A percentile compares a stretch with the other conserved stretches of the same genome.
phyloP scores from a whole-genome alignment of 192 early-diverging fungal species.

The Entomortierella lignicola region DNA sequence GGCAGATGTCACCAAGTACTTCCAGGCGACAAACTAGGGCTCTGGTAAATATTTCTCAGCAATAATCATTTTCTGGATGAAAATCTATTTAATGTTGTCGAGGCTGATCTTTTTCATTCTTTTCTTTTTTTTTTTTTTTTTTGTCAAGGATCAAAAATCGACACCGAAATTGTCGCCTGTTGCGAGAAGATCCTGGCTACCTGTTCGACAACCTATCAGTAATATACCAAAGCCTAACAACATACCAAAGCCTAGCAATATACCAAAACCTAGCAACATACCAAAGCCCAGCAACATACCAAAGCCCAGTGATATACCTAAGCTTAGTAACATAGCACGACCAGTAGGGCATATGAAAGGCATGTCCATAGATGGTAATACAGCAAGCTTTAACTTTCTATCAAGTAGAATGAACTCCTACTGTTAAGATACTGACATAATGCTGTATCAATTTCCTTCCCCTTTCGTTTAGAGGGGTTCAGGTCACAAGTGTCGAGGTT shows the following conservation, averaged over 20 bases:
- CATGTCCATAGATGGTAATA: slow-evolving; percentile 30
- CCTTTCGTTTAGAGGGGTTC: slow-evolving; percentile 14
- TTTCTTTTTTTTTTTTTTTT: background rate
- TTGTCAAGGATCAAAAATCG: background rate
- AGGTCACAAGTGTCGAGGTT: background rate
- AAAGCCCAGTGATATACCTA: too few species aligned
- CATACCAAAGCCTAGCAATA: background rate
- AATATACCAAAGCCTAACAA: background rate
- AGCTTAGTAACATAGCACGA: too few species aligned
- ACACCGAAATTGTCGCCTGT: slow-evolving; percentile 24
- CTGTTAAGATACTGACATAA: too few species aligned
- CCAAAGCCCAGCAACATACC: too few species aligned
- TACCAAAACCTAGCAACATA: background rate
- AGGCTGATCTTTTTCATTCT: too few species aligned
- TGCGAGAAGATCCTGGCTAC: background rate
- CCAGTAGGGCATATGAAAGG: background rate
- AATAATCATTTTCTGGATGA: background rate
- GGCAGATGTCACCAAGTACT: slow-evolving; percentile 12
- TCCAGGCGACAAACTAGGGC: slow-evolving; percentile 6
- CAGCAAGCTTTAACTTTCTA: too few species aligned
- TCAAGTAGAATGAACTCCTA: too few species aligned
- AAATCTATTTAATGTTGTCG: too few species aligned
- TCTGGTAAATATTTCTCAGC: background rate
- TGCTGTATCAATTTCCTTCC: too few species aligned
- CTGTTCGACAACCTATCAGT: background rate